Conservation (phyloP, 768 basidiomycete genomes). For the Suillus plorans region DNA sequence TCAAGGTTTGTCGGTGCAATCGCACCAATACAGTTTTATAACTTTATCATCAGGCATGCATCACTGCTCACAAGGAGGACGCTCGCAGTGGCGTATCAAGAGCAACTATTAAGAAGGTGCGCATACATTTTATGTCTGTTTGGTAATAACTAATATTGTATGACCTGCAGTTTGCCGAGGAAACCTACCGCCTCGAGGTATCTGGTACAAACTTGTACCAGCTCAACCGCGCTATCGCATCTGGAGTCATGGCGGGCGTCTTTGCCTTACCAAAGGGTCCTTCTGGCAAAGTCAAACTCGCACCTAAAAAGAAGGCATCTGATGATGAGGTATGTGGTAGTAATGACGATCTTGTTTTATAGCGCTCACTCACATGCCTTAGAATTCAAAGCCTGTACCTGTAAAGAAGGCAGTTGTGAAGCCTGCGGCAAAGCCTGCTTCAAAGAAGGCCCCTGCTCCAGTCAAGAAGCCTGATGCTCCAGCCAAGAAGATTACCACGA, state of each 20-base stretch:
- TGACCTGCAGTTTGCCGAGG: slow-evolving; percentile 44
- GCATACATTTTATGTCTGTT: slow-evolving; percentile 24
- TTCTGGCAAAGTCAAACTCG: slow-evolving; percentile 75
- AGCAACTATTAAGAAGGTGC: slow-evolving; percentile 74
- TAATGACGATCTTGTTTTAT: neutral
- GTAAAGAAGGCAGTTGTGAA: slow-evolving; percentile 18
- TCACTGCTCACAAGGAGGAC: slow-evolving; percentile 60
- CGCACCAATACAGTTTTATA: neutral
- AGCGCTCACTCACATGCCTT: neutral
- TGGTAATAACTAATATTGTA: slow-evolving; percentile 6
- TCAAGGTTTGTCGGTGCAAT: slow-evolving; percentile 37
- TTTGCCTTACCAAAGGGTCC: slow-evolving; percentile 60
- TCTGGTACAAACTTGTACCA: slow-evolving; percentile 42
- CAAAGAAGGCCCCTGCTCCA: slow-evolving; percentile 32
- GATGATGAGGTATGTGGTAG: slow-evolving; percentile 50
- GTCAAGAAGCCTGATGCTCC: slow-evolving; percentile 26
- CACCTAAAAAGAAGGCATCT: slow-evolving; percentile 48
- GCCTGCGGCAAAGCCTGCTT: neutral
- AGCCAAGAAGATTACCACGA: slow-evolving; percentile 33
- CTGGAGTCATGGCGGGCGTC: slow-evolving; percentile 47
- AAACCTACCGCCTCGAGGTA: slow-evolving; percentile 49
- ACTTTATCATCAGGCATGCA: slow-evolving; percentile 55
- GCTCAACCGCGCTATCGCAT: slow-evolving; percentile 51
- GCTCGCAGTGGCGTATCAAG: slow-evolving; percentile 73
- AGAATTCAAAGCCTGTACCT: slow-evolving; percentile 20